Conservation (phyloP, 257 asterid species). For the Nicotiana undulata region DNA sequence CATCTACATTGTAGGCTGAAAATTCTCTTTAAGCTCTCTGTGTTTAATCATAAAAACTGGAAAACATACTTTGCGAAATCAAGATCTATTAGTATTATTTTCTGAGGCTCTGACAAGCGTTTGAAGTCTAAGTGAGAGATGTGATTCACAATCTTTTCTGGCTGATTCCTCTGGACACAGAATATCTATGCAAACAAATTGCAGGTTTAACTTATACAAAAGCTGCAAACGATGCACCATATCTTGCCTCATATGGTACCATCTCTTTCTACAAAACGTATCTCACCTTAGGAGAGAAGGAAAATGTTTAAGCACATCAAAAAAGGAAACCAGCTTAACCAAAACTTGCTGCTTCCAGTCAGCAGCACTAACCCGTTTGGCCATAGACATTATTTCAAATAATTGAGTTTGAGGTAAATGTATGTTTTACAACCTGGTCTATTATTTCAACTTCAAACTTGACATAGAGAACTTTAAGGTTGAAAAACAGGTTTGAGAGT, state of each 20-base stretch:
- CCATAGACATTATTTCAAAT: too few relatives aligned
- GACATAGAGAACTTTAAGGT: too few relatives aligned
- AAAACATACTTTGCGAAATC: not conserved
- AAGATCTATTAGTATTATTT: not conserved
- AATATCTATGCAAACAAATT: not conserved
- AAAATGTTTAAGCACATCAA: not conserved
- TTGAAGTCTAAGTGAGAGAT: not conserved
- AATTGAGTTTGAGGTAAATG: too few relatives aligned
- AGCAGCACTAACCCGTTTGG: too few relatives aligned
- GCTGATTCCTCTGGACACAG: not conserved
- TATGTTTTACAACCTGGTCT: too few relatives aligned
- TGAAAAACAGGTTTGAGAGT: too few relatives aligned
- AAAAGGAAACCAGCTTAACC: not conserved
- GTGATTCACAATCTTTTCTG: not conserved
- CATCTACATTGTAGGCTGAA: not conserved
- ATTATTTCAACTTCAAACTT: too few relatives aligned
- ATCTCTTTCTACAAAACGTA: not conserved
- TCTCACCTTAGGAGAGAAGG: not conserved
- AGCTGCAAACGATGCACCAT: not conserved
- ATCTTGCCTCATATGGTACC: not conserved
- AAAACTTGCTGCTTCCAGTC: not conserved
- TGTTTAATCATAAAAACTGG: slow-evolving; percentile 3
- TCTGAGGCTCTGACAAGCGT: not conserved
- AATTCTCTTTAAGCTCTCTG: not conserved
- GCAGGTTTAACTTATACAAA: not conserved